These are phyloP conservation scores for Lichtheimia corymbifera DNA, from an alignment of 371 early-diverging fungal genomes.

Conservation along the genomic window DNA sequence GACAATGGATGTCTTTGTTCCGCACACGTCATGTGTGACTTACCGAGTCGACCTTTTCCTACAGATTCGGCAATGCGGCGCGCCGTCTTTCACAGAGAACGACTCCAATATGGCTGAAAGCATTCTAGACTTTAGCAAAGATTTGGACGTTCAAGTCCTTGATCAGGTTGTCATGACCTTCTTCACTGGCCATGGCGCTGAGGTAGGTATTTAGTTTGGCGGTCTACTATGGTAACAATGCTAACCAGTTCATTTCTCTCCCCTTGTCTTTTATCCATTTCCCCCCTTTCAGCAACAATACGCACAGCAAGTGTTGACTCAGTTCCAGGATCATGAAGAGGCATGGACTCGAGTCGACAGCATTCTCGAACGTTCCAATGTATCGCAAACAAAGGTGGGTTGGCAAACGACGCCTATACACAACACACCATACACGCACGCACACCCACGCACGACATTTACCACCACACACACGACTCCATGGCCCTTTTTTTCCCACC, in stretches of 20 bases:
- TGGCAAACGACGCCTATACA: no score
- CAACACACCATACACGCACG: no score
- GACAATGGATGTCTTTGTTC: background rate
- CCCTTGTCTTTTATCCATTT: background rate
- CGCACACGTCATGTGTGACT: slow-evolving; percentile 5
- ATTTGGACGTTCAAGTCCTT: slow-evolving; percentile 84
- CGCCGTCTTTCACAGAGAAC: slow-evolving; percentile 27
- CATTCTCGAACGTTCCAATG: slow-evolving; percentile 87
- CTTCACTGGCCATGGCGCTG: slow-evolving; percentile 67
- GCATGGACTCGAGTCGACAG: slow-evolving; percentile 96
- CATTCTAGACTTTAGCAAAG: slow-evolving; percentile 89
- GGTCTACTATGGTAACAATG: background rate
- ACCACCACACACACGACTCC: no score
- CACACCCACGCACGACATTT: no score
- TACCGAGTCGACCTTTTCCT: background rate
- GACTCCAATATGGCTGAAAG: slow-evolving; percentile 46
- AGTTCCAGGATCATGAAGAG: slow-evolving; percentile 97
- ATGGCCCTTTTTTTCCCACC: no score
- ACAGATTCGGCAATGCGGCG: slow-evolving; percentile 29
- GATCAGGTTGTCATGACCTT: slow-evolving; percentile 89
- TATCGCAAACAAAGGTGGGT: slow-evolving; percentile 86
- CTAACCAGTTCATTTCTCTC: background rate
- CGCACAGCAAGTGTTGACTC: slow-evolving; percentile 82
- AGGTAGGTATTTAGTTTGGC: slow-evolving; percentile 51
- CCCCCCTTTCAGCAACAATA: slow-evolving; percentile 67